These are phyloP conservation scores for Nicotiana paniculata DNA, from an alignment of 257 asterid genomes.

Conservation along the genomic window DNA sequence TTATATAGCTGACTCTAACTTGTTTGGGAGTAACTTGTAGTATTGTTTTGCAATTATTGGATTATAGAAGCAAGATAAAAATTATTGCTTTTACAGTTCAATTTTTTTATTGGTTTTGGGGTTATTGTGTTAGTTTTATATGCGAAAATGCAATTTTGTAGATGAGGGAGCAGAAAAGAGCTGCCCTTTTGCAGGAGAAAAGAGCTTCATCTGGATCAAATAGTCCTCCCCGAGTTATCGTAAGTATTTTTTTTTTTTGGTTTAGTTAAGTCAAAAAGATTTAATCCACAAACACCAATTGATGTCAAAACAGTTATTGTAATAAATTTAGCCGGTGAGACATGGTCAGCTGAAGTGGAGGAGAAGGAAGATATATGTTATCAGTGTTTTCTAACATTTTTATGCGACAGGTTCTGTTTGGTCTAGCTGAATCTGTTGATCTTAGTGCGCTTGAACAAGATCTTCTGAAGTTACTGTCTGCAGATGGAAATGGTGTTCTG, in stretches of 20 bases:
- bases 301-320: not conserved
- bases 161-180: slow-evolving; percentile 80
- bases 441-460: slow-evolving; percentile 70
- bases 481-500: slow-evolving; percentile 31
- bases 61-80: not conserved
- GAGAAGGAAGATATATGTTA: not conserved
- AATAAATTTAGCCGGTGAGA: not conserved
- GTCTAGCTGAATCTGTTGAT: slow-evolving; percentile 61
- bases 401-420: slow-evolving; percentile 69
- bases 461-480: slow-evolving; percentile 48
- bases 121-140: not conserved
- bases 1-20: not conserved
- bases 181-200: slow-evolving; percentile 70
- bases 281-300: not conserved
- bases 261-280: not conserved
- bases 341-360: not conserved
- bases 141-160: slow-evolving; percentile 19
- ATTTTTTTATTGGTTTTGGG: not conserved
- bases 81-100: too few relatives aligned
- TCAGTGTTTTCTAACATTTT: not conserved
- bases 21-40: not conserved
- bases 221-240: slow-evolving; percentile 87
- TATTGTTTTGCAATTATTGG: not conserved
- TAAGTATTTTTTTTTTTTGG: slow-evolving; percentile 23
- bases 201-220: slow-evolving; percentile 64